These are phyloP conservation scores for Cladosporium sp. DNA, from an alignment of 2,329 filamentous ascomycete species.

Conservation along the genomic window DNA sequence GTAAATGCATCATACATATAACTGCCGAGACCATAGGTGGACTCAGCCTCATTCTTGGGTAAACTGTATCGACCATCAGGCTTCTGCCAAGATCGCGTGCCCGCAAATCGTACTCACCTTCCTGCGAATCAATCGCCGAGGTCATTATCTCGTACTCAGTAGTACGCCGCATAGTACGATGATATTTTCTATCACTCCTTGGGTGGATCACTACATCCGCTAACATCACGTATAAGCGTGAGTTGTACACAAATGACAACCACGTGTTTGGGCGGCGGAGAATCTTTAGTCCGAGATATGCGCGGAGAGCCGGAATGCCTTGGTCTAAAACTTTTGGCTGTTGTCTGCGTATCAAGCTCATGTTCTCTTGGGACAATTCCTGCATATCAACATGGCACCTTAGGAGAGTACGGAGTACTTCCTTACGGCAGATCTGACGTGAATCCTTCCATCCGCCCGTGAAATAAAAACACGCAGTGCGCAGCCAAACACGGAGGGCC, in stretches of 20 bases:
- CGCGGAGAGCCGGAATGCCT: neutral
- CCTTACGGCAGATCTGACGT: neutral
- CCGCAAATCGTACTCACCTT: neutral
- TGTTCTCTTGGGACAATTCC: neutral
- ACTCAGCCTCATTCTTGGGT: neutral
- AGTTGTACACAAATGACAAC: neutral
- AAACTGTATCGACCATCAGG: neutral
- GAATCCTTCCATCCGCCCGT: neutral
- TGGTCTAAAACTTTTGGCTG: neutral
- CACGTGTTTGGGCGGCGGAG: neutral
- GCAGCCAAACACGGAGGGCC: neutral
- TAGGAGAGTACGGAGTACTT: neutral
- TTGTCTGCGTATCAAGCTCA: neutral
- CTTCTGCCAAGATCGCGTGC: neutral
- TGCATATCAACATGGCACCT: too few species aligned
- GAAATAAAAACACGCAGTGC: neutral
- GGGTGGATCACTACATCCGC: too few species aligned
- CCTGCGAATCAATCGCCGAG: neutral
- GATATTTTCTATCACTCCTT: too few species aligned
- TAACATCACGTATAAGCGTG: too few species aligned
- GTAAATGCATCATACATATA: neutral
- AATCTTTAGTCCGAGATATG: neutral
- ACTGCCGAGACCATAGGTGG: neutral
- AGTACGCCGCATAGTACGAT: too few species aligned
- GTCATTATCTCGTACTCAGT: neutral